Evolutionary conservation across 495 filamentous ascomycete genomes (phyloP).

Genomic region (Parathielavia hyrcaniae): DNA sequence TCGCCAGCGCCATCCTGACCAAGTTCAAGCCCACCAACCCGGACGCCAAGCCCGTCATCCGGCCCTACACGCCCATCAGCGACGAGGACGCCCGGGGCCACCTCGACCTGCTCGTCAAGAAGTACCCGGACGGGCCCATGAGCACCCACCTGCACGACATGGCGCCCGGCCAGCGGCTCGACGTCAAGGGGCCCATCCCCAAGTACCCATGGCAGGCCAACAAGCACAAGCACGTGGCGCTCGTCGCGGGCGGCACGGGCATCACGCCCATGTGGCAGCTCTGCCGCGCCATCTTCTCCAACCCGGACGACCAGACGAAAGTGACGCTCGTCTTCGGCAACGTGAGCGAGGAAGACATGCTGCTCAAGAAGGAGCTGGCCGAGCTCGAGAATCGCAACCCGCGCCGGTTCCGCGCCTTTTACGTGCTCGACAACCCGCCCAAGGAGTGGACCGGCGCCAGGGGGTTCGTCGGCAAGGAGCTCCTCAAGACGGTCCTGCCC

Average conservation of each 20-base stretch:
- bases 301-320: constrained; percentile 93
- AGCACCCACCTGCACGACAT: constrained; percentile 78
- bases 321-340: constrained; percentile 92
- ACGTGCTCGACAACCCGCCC: constrained; percentile 81
- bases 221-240: constrained; percentile 89
- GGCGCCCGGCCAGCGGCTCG: constrained; percentile 68
- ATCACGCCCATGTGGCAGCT: constrained; percentile 94
- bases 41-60: constrained; percentile 68
- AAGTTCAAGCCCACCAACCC: constrained; percentile 73
- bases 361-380: constrained; percentile 75
- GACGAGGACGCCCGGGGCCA: constrained; percentile 74
- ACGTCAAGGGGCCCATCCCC: constrained; percentile 89
- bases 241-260: constrained; percentile 91
- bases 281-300: constrained; percentile 77
- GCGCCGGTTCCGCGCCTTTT: constrained; percentile 86
- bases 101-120: constrained; percentile 86
- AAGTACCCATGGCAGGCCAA: constrained; percentile 90
- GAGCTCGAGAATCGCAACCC: constrained; percentile 87
- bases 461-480: constrained; percentile 78
- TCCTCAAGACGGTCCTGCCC: constrained; percentile 85
- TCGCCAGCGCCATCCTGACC: constrained; percentile 80
- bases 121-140: constrained; percentile 87
- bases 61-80: constrained; percentile 87
- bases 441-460: constrained; percentile 67
- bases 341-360: constrained; percentile 75